These are phyloP conservation scores for Angomonas ambiguus DNA, from an alignment of 208 protist genomes.

Conservation along the genomic window DNA sequence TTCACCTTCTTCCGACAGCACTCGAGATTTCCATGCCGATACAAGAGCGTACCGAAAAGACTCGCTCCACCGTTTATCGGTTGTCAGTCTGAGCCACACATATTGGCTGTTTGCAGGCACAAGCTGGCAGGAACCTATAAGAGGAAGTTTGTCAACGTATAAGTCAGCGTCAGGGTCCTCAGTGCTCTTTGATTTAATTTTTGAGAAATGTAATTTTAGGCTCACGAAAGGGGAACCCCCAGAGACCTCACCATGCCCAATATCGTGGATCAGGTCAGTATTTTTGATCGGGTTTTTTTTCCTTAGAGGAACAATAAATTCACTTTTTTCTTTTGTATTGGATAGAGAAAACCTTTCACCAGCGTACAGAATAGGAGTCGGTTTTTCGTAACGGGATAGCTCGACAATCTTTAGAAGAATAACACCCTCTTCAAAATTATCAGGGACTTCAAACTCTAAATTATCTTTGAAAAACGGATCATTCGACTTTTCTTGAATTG, in stretches of 20 bases:
- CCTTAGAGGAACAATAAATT: slow-evolving; percentile 32
- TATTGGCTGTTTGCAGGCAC: slow-evolving; percentile 47
- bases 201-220: background rate
- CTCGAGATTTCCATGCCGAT: background rate
- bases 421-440: slow-evolving; percentile 11
- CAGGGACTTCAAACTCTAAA: slow-evolving; percentile 26
- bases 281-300: background rate
- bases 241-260: background rate
- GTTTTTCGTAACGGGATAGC: slow-evolving; percentile 18
- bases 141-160: slow-evolving; percentile 3
- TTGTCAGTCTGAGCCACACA: slow-evolving; percentile 49
- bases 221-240: background rate
- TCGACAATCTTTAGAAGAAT: slow-evolving; percentile 40
- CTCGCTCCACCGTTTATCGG: slow-evolving; percentile 43
- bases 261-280: background rate
- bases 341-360: slow-evolving; percentile 14
- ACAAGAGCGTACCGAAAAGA: background rate
- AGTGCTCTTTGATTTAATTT: background rate
- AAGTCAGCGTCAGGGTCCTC: slow-evolving; percentile 29
- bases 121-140: slow-evolving; percentile 26
- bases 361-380: slow-evolving; percentile 34
- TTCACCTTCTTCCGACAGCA: background rate
- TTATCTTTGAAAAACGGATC: slow-evolving; percentile 56
- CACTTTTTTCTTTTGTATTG: slow-evolving; percentile 20
- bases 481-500: slow-evolving; percentile 46